Percentiles rank a stretch among this genome's conserved stretches.
phyloP scores from a whole-genome alignment of 768 basidiomycete species.

The Boletus sensibilis region DNA sequence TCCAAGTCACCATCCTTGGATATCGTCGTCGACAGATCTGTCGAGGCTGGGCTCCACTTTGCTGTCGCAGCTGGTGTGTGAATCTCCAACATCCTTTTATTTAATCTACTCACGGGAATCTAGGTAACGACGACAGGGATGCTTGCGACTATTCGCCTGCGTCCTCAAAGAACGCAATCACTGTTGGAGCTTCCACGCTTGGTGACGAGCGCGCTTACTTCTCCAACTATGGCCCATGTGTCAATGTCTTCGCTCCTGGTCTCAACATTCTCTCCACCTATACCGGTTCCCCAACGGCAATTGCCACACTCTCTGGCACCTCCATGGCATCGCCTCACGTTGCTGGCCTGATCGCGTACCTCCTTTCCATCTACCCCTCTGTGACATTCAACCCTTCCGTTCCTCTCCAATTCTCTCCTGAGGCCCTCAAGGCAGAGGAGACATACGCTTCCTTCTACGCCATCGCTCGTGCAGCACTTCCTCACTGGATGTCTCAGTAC shows the following conservation, averaged over 20 bases:
- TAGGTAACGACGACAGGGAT: conserved; percentile 81
- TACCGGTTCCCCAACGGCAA: conserved; percentile 59
- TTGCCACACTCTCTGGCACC: conserved; percentile 81
- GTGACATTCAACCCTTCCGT: conserved; percentile 55
- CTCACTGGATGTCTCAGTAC: conserved; percentile 55
- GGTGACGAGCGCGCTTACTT: conserved; percentile 84
- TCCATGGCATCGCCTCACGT: conserved; percentile 96
- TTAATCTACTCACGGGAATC: neutral
- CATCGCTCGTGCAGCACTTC: conserved; percentile 53
- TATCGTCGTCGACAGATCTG: conserved; percentile 80
- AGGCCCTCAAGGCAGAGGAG: conserved; percentile 35
- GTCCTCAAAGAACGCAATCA: conserved; percentile 82
- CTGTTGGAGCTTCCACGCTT: conserved; percentile 89
- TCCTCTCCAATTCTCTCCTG: conserved; percentile 37
- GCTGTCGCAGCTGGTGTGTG: conserved; percentile 89
- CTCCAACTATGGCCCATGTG: conserved; percentile 89
- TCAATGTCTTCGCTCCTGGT: conserved; percentile 91
- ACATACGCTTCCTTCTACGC: conserved; percentile 50
- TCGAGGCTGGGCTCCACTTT: conserved; percentile 85
- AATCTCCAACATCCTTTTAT: neutral
- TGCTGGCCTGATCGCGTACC: conserved; percentile 88
- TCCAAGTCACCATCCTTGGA: conserved; percentile 88
- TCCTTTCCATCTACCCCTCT: conserved; percentile 84
- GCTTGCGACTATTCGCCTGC: conserved; percentile 95
- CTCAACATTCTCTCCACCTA: conserved; percentile 90